Base-by-base conservation (phyloP, 208 protist genomes). In the Trypanosoma boissoni region DNA sequence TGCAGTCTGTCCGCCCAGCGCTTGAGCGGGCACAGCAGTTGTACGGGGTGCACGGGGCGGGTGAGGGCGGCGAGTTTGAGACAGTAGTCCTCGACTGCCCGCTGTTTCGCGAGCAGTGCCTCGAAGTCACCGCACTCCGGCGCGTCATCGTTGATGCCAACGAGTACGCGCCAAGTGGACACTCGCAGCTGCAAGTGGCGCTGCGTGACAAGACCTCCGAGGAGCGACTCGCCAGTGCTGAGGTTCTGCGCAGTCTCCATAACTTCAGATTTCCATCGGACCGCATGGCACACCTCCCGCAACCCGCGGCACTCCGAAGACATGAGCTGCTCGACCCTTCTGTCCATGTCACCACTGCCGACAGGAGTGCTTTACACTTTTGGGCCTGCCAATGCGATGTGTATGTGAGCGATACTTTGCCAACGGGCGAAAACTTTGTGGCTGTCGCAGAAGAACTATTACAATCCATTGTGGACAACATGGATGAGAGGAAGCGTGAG, bases 31-130 rank as follows among this genome's bases (percentile, higher is more conserved):
- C 84, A 50, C 65, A 87, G 23, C 42, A 39, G 18, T 58, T 75
- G 42, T 91, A 97, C 34, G 78, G 83, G 5, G 70, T 74, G 0
- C 86, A 99, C 76, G 83, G 92, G n/a, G 99, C 98, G 54, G 99
- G 99, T 8, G 99, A 99, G 65, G 99, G 99, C 23, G 99, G 99
- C 26, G 98, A 99, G 81, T 99, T 98, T 83, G 99, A 99, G 73
- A 99, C 98, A 7, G 86, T 99, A n/a, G 93, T 97, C 14, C 67
- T 99, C 0, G 95, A 99, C 70, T 98, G 95, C 66, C 98, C 98
- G 0, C 68, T 99, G 9, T 92, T 84, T 56, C 45, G 10, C 0
- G 3, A 45, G 14, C 45, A 78, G 48, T 65, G 61, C 7, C 60
- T 93, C 24, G 52, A 56, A 0, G 68, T 91, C 52, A 51, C 21